A percentile compares a stretch with the other conserved stretches of the same genome.
These are phyloP conservation scores for Globisporangium paddicum DNA, from an alignment of 352 stramenopile genomes.

Conservation along the genomic window DNA sequence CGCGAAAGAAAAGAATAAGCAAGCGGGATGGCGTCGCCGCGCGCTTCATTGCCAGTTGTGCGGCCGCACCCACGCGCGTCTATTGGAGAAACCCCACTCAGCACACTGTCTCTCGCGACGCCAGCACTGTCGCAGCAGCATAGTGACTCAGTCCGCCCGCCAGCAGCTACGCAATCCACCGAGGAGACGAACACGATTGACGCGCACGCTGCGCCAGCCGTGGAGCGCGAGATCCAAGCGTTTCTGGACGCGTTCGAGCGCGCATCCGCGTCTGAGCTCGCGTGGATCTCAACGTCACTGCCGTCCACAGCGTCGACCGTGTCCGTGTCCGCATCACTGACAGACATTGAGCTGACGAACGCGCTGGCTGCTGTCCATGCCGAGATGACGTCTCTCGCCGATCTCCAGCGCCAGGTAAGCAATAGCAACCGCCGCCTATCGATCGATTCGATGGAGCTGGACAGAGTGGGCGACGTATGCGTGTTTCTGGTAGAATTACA, in stretches of 20 bases:
- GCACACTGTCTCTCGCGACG: neutral
- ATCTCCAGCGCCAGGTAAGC: neutral
- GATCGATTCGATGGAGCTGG: conserved; percentile 8
- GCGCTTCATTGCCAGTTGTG: neutral
- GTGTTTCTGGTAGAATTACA: conserved; percentile 21
- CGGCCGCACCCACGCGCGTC: neutral
- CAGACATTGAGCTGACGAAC: neutral
- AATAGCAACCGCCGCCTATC: neutral
- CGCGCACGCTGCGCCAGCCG: neutral
- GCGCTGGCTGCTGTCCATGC: neutral
- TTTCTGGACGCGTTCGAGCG: conserved; percentile 12
- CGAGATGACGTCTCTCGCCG: neutral
- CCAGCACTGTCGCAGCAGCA: neutral
- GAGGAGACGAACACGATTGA: neutral
- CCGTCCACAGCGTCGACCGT: conserved; percentile 8
- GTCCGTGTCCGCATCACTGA: conserved; percentile 3
- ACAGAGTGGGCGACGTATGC: conserved; percentile 12
- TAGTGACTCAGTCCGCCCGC: neutral
- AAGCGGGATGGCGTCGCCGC: conserved; percentile 1
- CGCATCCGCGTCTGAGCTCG: conserved; percentile 7
- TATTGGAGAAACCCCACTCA: neutral
- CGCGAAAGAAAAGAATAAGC: conserved; percentile 5
- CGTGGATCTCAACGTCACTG: conserved; percentile 6
- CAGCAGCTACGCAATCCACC: neutral
- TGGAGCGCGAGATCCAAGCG: conserved; percentile 6